A percentile compares a stretch with the other conserved stretches of the same genome.
Conservation (phyloP, 495 filamentous ascomycete species). For the Daldinia caldariorum region DNA sequence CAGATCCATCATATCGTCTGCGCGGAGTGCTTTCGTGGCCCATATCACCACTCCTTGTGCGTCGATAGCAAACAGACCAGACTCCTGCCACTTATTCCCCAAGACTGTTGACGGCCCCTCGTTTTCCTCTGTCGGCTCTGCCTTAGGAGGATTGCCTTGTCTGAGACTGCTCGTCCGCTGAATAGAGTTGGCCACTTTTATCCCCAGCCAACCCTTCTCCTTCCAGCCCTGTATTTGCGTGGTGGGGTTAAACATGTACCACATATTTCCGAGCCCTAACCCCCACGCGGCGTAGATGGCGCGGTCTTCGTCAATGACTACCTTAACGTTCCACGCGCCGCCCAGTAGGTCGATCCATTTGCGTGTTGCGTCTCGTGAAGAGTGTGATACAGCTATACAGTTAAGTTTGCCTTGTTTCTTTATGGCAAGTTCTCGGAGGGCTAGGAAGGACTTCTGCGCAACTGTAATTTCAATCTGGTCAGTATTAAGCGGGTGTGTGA, state of each 20-base stretch:
- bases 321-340: constrained; percentile 56
- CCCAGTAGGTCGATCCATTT: constrained; percentile 62
- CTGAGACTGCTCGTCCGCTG: constrained; percentile 43
- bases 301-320: constrained; percentile 64
- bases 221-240: constrained; percentile 55
- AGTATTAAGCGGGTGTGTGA: constrained; percentile 17
- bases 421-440: constrained; percentile 57
- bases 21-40: constrained; percentile 57
- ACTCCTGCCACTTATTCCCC: constrained; percentile 70
- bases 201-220: constrained; percentile 57
- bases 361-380: constrained; percentile 55
- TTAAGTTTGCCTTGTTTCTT: constrained; percentile 53
- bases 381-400: constrained; percentile 66
- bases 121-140: constrained; percentile 18
- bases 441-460: constrained; percentile 65
- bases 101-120: constrained; percentile 60
- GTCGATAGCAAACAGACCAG: constrained; percentile 66
- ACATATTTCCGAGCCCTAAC: constrained; percentile 58
- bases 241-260: constrained; percentile 61
- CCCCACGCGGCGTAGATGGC: constrained; percentile 64
- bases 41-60: constrained; percentile 61
- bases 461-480: constrained; percentile 48
- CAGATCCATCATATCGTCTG: constrained; percentile 65
- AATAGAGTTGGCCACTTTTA: constrained; percentile 51
- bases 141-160: constrained; percentile 9